Base-by-base conservation (phyloP, 75 land plant genomes). In the Selaginella tamariscina region DNA sequence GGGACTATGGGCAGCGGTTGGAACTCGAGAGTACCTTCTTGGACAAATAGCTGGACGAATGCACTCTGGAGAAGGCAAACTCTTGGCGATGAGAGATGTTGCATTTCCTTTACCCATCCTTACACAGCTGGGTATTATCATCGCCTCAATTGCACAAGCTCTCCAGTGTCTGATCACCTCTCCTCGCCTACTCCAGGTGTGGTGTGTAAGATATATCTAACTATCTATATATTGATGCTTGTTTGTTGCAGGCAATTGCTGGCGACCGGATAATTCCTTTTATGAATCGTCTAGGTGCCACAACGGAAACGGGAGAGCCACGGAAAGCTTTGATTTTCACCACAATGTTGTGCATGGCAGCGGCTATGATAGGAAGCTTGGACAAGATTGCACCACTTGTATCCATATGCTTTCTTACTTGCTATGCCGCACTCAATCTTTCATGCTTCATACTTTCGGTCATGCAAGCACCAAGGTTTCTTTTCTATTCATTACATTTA, bases 1-100 rank as follows among this genome's bases (percentile, higher is more conserved):
- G 75, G 75, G 75, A 0, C 62, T 73, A 22, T 73, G 75, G 75
- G 75, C 71, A 15, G 75, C 75, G 20, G 75, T 73, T 57, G 75
- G 73, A 29, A 57, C 72, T 2, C 75, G 75, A 28, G 64, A 73
- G 18, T 73, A 68, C 30, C 71, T 73, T 30, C 71, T 73, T 1
- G 74, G 74, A 22, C 32, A 66, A 24, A 24, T 29, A 21, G 27
- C 8, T 65, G 27, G 32, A 31, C n/a, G 67, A 5, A 9, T 21
- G 20, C 69, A 68, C 29, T 68, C 69, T 55, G 73, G 23, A 0
- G 27, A 73, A 56, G 75, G 33, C n/a, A 32, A 49, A 55, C 71
- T 73, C 0, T 2, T 30, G 29, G 75, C 67, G 23, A 68, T 73
- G 39, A 68, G 31, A 62, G 65, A 68, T 20, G 73, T 73, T 32